A percentile compares a stretch with the other conserved stretches of the same genome.
Evolutionary conservation across 139 green algal genomes (phyloP).

Genomic region (Gonium pectorale): DNA sequence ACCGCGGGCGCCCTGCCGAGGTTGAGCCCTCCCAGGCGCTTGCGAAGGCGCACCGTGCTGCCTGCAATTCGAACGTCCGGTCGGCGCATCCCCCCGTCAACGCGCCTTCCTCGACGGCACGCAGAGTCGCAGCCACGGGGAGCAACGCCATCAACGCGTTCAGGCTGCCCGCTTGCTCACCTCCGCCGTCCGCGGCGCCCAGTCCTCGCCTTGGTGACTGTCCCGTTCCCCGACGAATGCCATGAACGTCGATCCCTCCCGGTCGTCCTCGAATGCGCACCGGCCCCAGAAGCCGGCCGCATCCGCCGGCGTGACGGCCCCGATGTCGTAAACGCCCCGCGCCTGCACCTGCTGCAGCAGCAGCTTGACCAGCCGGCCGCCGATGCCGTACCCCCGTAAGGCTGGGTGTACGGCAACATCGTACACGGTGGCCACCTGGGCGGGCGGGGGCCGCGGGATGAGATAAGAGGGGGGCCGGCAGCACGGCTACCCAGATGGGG

Average conservation of each 20-base stretch:
- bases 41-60: not conserved
- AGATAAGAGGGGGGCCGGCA: not conserved
- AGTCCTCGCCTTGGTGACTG: not conserved
- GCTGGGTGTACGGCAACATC: constrained; percentile 36
- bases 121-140: no score
- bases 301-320: not conserved
- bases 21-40: not conserved
- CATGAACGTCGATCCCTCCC: constrained; percentile 38
- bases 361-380: constrained; percentile 30
- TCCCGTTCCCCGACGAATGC: not conserved
- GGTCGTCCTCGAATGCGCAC: constrained; percentile 28
- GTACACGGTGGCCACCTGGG: constrained; percentile 31
- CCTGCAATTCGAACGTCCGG: not conserved
- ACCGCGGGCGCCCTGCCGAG: not conserved
- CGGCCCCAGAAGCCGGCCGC: constrained; percentile 6
- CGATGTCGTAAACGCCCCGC: constrained; percentile 18
- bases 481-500: not conserved
- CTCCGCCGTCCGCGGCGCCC: not conserved
- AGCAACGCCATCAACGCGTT: no score
- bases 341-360: constrained; percentile 41
- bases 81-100: no score
- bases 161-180: not conserved
- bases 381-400: constrained; percentile 14
- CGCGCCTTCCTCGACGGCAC: no score
- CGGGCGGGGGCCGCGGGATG: not conserved